These are phyloP conservation scores for Phoma sp. DNA, from an alignment of 2,329 filamentous ascomycete species.

Conservation along the genomic window DNA sequence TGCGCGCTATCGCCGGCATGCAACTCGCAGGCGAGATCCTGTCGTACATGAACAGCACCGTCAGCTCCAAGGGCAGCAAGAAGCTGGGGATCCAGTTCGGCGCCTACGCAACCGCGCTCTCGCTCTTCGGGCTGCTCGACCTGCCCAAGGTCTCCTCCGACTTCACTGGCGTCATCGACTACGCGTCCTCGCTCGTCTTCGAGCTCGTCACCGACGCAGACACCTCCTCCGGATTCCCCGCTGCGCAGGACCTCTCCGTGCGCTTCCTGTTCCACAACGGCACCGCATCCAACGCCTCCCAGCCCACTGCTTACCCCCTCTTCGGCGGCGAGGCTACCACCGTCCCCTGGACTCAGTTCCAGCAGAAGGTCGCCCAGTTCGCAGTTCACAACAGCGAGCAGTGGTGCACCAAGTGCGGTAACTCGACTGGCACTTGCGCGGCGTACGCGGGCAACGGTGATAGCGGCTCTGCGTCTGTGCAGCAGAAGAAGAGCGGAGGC, in stretches of 20 bases:
- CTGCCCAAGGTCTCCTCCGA: conserved; percentile 58
- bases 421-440: conserved; percentile 71
- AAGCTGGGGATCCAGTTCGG: conserved; percentile 64
- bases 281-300: conserved; percentile 54
- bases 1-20: conserved; percentile 55
- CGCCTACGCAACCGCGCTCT: conserved; percentile 65
- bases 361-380: conserved; percentile 66
- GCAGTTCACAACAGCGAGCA: conserved; percentile 66
- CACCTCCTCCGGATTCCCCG: conserved; percentile 49
- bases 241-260: conserved; percentile 59
- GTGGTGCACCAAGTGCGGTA: conserved; percentile 81
- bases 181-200: conserved; percentile 80
- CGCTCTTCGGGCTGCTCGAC: conserved; percentile 66
- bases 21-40: conserved; percentile 56
- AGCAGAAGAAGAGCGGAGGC: conserved; percentile 12
- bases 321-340: conserved; percentile 62
- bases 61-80: conserved; percentile 44
- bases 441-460: conserved; percentile 43
- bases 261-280: conserved; percentile 70
- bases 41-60: conserved; percentile 52
- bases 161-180: conserved; percentile 82
- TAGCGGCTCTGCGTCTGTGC: conserved; percentile 12
- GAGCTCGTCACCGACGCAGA: conserved; percentile 66
- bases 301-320: conserved; percentile 63
- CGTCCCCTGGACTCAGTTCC: conserved; percentile 74